Conservation (phyloP, 2,329 filamentous ascomycete species). For the Bipolaris sorokiniana region DNA sequence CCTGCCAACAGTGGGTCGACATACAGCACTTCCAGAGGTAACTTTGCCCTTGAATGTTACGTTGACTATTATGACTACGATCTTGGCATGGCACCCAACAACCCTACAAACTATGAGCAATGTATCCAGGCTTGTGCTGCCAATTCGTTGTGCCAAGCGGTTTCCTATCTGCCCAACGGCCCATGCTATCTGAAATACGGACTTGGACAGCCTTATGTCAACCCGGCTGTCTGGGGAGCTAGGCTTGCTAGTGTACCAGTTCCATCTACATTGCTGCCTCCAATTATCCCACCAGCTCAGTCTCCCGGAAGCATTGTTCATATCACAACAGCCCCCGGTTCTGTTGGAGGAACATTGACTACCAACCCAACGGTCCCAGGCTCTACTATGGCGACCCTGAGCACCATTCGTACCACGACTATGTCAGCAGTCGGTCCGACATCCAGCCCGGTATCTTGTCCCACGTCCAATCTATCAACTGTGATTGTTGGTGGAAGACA, state of each 20-base stretch:
- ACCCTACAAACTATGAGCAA: constrained; percentile 3
- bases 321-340: too few relatives aligned
- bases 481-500: constrained; percentile 2
- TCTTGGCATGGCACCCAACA: constrained; percentile 5
- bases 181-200: constrained; percentile 20
- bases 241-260: constrained; percentile 4
- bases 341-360: background rate
- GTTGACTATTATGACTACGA: constrained; percentile 12
- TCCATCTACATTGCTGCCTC: background rate
- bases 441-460: constrained; percentile 12
- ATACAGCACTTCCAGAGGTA: constrained; percentile 11
- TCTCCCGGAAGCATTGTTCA: too few relatives aligned
- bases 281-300: background rate
- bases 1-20: constrained; percentile 14
- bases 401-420: background rate
- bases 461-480: constrained; percentile 6
- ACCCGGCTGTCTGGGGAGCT: constrained; percentile 17
- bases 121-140: constrained; percentile 16
- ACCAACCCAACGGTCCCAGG: too few relatives aligned
- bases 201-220: constrained; percentile 11
- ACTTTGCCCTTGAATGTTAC: constrained; percentile 22
- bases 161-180: constrained; percentile 20
- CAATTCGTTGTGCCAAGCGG: constrained; percentile 9
- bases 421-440: constrained; percentile 1
- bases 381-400: background rate